Conservation (phyloP, 2,329 filamentous ascomycete genomes). For the Pestalotiopsis sp. region DNA sequence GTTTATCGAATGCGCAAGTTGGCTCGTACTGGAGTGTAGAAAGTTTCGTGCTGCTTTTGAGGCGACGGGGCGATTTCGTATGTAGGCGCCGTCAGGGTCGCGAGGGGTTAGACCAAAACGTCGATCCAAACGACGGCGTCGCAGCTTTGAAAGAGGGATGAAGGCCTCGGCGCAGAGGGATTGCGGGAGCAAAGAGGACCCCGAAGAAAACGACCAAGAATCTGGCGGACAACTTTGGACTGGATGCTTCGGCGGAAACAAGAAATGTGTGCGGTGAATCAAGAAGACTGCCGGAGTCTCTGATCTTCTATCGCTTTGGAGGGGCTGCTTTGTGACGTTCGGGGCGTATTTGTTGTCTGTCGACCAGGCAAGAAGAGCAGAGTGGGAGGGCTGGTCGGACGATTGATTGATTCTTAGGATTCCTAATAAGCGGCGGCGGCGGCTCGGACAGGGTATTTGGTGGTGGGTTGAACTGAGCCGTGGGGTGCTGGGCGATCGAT, state of each 20-base stretch:
- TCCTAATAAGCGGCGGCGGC: neutral
- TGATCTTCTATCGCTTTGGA: too few species aligned
- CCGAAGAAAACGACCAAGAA: neutral
- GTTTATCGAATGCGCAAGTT: neutral
- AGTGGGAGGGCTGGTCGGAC: neutral
- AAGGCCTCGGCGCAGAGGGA: neutral
- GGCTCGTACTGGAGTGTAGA: neutral
- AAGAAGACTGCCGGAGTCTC: neutral
- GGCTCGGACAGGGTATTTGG: neutral
- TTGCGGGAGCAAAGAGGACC: neutral
- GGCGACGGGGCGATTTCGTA: neutral
- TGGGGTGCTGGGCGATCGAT: neutral
- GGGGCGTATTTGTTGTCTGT: neutral
- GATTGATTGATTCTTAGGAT: neutral
- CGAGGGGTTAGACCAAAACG: neutral
- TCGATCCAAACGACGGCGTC: neutral
- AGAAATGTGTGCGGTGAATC: neutral
- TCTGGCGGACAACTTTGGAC: neutral
- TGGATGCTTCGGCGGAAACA: neutral
- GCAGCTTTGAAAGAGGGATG: constrained; percentile 1
- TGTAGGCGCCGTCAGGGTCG: neutral
- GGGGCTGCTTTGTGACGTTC: too few species aligned
- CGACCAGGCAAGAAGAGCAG: neutral
- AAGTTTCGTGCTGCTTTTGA: neutral
- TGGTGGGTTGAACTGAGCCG: neutral